Percentiles rank a stretch among this genome's conserved stretches.
Conservation (phyloP, 441 rosid species). For the Populus hybrid region DNA sequence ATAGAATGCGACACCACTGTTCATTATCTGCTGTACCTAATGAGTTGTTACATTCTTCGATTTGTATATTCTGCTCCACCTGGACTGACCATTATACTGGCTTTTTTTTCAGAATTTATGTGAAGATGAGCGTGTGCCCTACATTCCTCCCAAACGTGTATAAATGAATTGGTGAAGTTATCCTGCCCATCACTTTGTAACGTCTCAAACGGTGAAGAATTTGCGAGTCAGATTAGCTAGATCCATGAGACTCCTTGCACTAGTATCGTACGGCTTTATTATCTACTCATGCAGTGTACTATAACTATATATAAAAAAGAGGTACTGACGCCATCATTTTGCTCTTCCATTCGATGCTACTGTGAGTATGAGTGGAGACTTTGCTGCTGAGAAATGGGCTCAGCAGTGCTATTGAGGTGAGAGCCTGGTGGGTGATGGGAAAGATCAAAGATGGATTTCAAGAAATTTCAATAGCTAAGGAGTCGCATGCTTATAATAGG, state of each 20-base stretch:
- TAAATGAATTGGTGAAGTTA: constrained; percentile 12
- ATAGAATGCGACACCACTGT: too few relatives aligned
- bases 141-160: constrained; percentile 58
- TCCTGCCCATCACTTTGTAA: background rate
- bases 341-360: too few relatives aligned
- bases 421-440: background rate
- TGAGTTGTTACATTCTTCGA: background rate
- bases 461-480: too few relatives aligned
- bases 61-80: background rate
- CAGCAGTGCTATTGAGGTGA: too few relatives aligned
- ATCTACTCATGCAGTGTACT: background rate
- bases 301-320: too few relatives aligned
- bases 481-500: background rate
- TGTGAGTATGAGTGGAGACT: background rate
- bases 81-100: constrained; percentile 9
- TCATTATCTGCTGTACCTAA: too few relatives aligned
- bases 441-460: too few relatives aligned
- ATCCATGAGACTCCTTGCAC: too few relatives aligned
- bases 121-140: constrained; percentile 69
- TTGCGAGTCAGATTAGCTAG: too few relatives aligned
- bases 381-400: background rate
- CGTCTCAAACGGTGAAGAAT: too few relatives aligned
- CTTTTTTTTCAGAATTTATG: constrained; percentile 55
- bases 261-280: too few relatives aligned
- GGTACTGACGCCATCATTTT: too few relatives aligned